Base-by-base conservation (phyloP, 805 yeast species). In the Nematodospora valgi region DNA sequence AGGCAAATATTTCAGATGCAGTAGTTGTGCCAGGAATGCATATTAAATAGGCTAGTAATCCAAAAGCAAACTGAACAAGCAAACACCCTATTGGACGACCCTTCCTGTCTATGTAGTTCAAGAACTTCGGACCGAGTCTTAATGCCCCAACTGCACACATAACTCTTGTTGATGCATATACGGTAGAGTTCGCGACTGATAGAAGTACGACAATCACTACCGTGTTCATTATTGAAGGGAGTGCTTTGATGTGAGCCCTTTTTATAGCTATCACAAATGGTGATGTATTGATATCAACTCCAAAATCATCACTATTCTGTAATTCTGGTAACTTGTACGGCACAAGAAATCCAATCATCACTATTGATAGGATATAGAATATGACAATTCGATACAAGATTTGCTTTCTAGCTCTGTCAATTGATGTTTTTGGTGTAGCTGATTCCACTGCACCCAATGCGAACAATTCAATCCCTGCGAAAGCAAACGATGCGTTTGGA, bases 391-490 rank as follows among this genome's bases (percentile, higher is more conserved):
- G 73, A 72, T 80, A 79, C 49, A 78, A 69, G 23, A 79, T 81
- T 47, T 78, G 83, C 51, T 78, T 78, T 26, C 78, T 75, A 25
- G 85, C 83, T 41, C 68, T 62, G 33, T 84, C 84, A 36, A 80
- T 70, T 6, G 82, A 62, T 52, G 68, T 75, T 59, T 78, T 73
- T 33, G 78, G 78, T 56, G 78, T 77, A 25, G 64, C 66, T 37
- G 81, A 76, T 59, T 80, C 86, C 33, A 82, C 81, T 35, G 82
- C 80, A 32, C 82, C 79, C 40, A 80, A 64, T 42, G 81, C 85
- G 51, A 72, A 70, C 41, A 80, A 61, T 56, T 80, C 86, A 20
- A 80, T 75, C 51, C 86, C 85, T 40, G 80, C 79, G 45, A 77
- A 78, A 0, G 84, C 73, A 62, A 80, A 70, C 45, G 81, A 79